Percentiles rank a stretch among this genome's conserved stretches.
Evolutionary conservation across 768 basidiomycete species (phyloP).

Genomic region (Leucosporidium scottii): DNA sequence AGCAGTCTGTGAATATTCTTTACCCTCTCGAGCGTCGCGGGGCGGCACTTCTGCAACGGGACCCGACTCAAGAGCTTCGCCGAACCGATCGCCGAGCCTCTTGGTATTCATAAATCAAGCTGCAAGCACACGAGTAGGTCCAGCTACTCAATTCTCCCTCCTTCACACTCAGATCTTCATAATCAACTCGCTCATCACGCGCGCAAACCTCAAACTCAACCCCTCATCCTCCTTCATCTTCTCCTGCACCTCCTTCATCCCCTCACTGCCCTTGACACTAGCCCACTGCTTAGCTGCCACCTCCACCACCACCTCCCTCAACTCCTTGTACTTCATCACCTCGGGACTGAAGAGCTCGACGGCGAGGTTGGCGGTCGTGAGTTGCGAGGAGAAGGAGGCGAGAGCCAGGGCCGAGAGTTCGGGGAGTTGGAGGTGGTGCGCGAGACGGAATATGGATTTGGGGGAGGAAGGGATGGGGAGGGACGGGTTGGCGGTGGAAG

Average conservation of each 20-base stretch:
- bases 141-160: too few species aligned
- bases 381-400: not conserved
- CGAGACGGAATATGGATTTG: conserved; percentile 12
- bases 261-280: too few species aligned
- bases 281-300: not conserved
- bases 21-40: too few species aligned
- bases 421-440: conserved; percentile 14
- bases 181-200: too few species aligned
- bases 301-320: not conserved
- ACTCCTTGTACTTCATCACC: not conserved
- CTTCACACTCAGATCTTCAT: too few species aligned
- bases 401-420: not conserved
- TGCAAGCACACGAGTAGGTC: too few species aligned
- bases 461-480: conserved; percentile 10
- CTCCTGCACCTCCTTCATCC: not conserved
- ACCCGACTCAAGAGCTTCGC: too few species aligned
- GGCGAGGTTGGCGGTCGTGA: not conserved
- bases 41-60: too few species aligned
- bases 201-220: too few species aligned
- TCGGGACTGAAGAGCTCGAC: conserved; percentile 5
- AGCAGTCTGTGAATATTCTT: too few species aligned
- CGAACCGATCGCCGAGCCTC: too few species aligned
- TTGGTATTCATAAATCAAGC: too few species aligned
- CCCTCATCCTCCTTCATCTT: not conserved
- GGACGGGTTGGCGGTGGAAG: not conserved